phyloP scores from a whole-genome alignment of 108 stramenopile species.

The Cyclotella cryptica region DNA sequence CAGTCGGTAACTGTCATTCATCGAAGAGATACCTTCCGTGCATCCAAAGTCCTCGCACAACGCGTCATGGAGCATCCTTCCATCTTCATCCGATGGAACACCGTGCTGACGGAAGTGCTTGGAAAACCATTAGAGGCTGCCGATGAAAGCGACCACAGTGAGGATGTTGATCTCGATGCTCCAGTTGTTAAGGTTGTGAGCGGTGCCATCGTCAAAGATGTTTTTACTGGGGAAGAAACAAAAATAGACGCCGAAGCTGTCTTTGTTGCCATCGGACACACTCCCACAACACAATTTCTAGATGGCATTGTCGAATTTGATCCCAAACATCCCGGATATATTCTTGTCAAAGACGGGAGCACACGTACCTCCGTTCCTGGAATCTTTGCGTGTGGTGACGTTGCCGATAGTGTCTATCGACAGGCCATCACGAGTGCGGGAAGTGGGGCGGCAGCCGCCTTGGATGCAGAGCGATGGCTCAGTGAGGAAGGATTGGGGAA shows the following conservation, averaged over 20 bases:
- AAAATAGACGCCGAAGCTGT: slow-evolving; percentile 77
- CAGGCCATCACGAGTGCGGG: slow-evolving; percentile 96
- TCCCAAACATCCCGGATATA: slow-evolving; percentile 83
- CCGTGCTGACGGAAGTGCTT: slow-evolving; percentile 72
- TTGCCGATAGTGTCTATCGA: slow-evolving; percentile 92
- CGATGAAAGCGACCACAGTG: slow-evolving; percentile 32
- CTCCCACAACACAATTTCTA: slow-evolving; percentile 88
- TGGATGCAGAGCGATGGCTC: slow-evolving; percentile 96
- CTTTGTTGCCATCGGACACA: slow-evolving; percentile 97
- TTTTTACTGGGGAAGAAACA: slow-evolving; percentile 62
- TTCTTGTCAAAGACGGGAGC: slow-evolving; percentile 62
- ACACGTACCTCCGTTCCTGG: slow-evolving; percentile 90
- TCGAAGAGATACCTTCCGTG: slow-evolving; percentile 91
- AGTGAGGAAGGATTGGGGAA: slow-evolving; percentile 90
- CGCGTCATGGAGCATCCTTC: slow-evolving; percentile 86
- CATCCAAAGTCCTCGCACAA: slow-evolving; percentile 89
- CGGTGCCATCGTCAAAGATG: slow-evolving; percentile 75
- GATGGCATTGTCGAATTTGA: slow-evolving; percentile 86
- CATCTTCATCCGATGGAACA: slow-evolving; percentile 89
- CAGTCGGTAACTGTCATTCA: slow-evolving; percentile 89
- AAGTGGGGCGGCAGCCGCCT: slow-evolving; percentile 93
- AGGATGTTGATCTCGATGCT: slow-evolving; percentile 75
- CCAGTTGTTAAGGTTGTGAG: slow-evolving; percentile 65
- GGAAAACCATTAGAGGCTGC: slow-evolving; percentile 59
- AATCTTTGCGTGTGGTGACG: slow-evolving; percentile 97